Evolutionary conservation across 176 grass and related monocot genomes (phyloP), one percentile per base, ranked within the genome.

Genomic region (Olyra latifolia): DNA sequence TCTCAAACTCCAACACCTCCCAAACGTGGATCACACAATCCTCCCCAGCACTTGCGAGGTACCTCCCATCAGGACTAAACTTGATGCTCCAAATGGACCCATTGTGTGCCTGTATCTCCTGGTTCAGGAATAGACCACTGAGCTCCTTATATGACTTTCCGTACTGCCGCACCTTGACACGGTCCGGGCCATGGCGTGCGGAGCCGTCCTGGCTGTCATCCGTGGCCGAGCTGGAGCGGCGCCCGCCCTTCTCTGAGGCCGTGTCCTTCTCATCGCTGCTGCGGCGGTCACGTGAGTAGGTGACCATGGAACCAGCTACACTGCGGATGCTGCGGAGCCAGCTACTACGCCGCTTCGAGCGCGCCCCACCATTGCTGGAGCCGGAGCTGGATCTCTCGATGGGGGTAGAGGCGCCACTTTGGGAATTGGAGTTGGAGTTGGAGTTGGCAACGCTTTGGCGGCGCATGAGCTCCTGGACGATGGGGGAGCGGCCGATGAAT

Each of bases 401-500:
- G 47, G 78, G 78, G 15, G 76, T 88, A 44, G 76, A 78, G 6
- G 81, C 68, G 41, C 87, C 67, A 6, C 91, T 90, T 16, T 76
- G 77, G 63, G 74, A 93, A 46, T 78, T 75, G 22, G 81, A 86
- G 46, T n/a, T 83, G 12, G 68, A 87, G 39, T 65, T 74, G 76
- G 81, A 86, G 65, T 66, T 56, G 58, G 65, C 32, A 40, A 22
- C 61, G 38, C 48, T 87, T 35, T 95, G 96, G 59, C 96, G 90
- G 54, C 92, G 83, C 96, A 95, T 99, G 35, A 99, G 90, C 87
- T 99, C 96, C 76, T 99, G 96, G 2, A 99, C 96, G 46, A 99
- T 93, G 4, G 92, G 92, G 2, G 92, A 99, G 77, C 88, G 80
- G 41, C 90, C 96, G 28, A 93, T 89, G 78, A 89, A 97, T 19